These are phyloP conservation scores for Mimosa pudica DNA, from an alignment of 306 rosid species.

Conservation along the genomic window DNA sequence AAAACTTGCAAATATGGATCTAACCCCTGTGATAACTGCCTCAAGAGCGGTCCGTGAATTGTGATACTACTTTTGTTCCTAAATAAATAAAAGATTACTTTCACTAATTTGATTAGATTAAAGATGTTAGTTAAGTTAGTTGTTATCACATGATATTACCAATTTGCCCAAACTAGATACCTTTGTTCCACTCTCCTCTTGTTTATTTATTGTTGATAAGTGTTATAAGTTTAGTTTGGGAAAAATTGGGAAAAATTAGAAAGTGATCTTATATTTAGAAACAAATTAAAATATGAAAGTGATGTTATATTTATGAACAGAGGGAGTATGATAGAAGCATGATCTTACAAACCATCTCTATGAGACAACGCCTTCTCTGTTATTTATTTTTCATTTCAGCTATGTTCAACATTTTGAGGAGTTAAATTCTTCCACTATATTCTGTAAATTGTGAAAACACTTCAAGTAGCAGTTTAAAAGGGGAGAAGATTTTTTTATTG, in stretches of 20 bases:
- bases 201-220: too few relatives aligned
- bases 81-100: too few relatives aligned
- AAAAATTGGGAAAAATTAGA: too few relatives aligned
- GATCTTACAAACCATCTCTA: constrained; percentile 19
- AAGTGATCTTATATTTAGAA: too few relatives aligned
- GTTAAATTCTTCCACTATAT: constrained; percentile 19
- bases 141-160: too few relatives aligned
- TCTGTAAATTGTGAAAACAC: constrained; percentile 19
- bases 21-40: constrained; percentile 90
- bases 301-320: too few relatives aligned
- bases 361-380: background rate
- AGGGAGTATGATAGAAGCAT: constrained; percentile 12
- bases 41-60: constrained; percentile 54
- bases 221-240: too few relatives aligned
- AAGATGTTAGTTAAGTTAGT: too few relatives aligned
- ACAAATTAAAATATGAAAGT: too few relatives aligned
- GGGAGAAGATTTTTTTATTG: background rate
- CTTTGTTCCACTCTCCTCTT: too few relatives aligned
- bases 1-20: constrained; percentile 74
- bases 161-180: too few relatives aligned
- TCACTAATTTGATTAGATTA: too few relatives aligned
- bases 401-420: constrained; percentile 17
- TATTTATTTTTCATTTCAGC: constrained; percentile 8
- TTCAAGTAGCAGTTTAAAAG: constrained; percentile 3
- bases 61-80: background rate